phyloP scores from a whole-genome alignment of 2,329 filamentous ascomycete genomes.

The Trichoderma afroharzianum region DNA sequence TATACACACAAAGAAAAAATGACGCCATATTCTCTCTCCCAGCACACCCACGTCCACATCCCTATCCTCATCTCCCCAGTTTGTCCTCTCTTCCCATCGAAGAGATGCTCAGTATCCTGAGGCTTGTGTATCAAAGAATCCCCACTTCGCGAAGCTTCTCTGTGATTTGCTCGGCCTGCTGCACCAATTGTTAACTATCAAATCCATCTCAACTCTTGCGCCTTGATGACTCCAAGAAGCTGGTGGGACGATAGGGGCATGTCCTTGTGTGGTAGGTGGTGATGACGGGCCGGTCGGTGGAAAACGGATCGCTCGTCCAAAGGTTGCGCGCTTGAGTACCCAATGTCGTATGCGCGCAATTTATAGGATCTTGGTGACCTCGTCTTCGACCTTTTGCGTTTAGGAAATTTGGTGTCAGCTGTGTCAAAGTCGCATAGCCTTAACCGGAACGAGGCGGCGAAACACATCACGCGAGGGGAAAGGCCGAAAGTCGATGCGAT shows the following conservation, averaged over 20 bases:
- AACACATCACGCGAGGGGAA: slow-evolving; percentile 18
- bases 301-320: not conserved
- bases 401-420: slow-evolving; percentile 30
- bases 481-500: slow-evolving; percentile 16
- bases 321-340: not conserved
- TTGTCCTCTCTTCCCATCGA: slow-evolving; percentile 34
- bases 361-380: slow-evolving; percentile 87
- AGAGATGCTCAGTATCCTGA: slow-evolving; percentile 33
- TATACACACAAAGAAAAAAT: slow-evolving; percentile 37
- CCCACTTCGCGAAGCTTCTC: slow-evolving; percentile 29
- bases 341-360: slow-evolving; percentile 25
- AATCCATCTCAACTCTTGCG: slow-evolving; percentile 27
- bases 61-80: slow-evolving; percentile 13
- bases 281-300: not conserved
- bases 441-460: not conserved
- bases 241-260: not conserved
- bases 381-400: slow-evolving; percentile 69
- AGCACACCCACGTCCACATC: slow-evolving; percentile 20
- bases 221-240: slow-evolving; percentile 5
- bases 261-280: not conserved
- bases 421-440: slow-evolving; percentile 22
- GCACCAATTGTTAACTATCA: slow-evolving; percentile 21
- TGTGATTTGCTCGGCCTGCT: slow-evolving; percentile 28
- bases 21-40: slow-evolving; percentile 25
- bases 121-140: slow-evolving; percentile 29